Conservation (phyloP, 2,329 filamentous ascomycete species). For the Curvularia sp. region DNA sequence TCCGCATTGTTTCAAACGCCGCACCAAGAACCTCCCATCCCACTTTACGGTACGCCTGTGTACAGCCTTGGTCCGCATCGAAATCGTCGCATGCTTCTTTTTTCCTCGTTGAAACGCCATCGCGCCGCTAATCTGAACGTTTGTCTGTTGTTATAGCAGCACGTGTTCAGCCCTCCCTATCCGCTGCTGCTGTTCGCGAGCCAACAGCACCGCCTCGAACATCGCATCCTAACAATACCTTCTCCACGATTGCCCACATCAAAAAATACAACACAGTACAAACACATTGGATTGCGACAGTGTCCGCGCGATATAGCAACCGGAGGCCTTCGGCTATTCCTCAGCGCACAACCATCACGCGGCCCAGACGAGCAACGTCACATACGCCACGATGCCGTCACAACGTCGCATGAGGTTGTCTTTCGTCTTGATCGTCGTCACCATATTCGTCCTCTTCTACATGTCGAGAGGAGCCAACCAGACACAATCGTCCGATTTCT, state of each 20-base stretch:
- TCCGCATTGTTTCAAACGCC: conserved; percentile 17
- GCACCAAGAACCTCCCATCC: conserved; percentile 13
- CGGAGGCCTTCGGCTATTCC: too few species aligned
- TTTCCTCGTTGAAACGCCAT: conserved; percentile 1
- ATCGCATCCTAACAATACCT: conserved; percentile 1
- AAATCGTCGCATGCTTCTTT: conserved; percentile 6
- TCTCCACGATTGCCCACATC: background rate
- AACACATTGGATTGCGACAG: background rate
- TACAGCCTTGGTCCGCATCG: conserved; percentile 5
- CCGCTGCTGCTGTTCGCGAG: conserved; percentile 3
- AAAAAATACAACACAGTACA: background rate
- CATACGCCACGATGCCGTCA: conserved; percentile 43
- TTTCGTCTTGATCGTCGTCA: conserved; percentile 68
- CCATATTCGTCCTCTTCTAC: conserved; percentile 74
- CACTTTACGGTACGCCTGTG: conserved; percentile 1
- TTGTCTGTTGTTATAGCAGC: background rate
- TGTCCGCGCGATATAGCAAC: background rate
- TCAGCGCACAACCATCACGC: conserved; percentile 12
- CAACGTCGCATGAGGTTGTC: conserved; percentile 72
- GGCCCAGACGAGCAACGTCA: conserved; percentile 13
- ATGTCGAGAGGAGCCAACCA: conserved; percentile 69
- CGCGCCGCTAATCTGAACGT: background rate
- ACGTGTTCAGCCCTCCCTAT: conserved; percentile 1
- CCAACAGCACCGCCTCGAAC: conserved; percentile 6
- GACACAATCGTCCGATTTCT: conserved; percentile 62